Evolutionary conservation across 495 filamentous ascomycete species (phyloP).

Genomic region (Bathelium albidoporum): DNA sequence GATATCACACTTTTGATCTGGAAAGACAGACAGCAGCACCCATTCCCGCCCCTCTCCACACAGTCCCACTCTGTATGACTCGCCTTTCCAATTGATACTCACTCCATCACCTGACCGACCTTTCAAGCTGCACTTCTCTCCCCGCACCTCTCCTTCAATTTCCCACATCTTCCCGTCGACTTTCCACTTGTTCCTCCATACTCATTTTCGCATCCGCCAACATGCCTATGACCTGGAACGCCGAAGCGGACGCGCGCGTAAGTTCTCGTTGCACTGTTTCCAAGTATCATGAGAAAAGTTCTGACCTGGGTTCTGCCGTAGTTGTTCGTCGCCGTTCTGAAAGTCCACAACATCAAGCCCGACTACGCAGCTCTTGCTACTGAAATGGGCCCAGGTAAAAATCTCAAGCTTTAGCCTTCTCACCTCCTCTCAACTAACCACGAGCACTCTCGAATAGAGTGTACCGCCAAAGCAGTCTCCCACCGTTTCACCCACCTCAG

Average conservation of each 20-base stretch:
- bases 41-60: too few relatives aligned
- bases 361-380: constrained; percentile 7
- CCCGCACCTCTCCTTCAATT: not conserved
- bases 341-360: constrained; percentile 12
- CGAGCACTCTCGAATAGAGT: constrained; percentile 6
- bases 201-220: too few relatives aligned
- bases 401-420: not conserved
- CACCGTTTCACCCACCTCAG: constrained; percentile 15
- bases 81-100: too few relatives aligned
- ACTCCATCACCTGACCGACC: not conserved
- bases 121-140: not conserved
- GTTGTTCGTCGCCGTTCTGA: constrained; percentile 14
- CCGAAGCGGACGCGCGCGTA: constrained; percentile 17
- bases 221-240: constrained; percentile 19
- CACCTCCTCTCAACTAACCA: not conserved
- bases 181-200: not conserved
- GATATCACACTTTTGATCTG: too few relatives aligned
- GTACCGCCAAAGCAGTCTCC: constrained; percentile 17
- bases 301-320: too few relatives aligned
- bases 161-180: not conserved
- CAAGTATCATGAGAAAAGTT: too few relatives aligned
- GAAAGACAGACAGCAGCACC: too few relatives aligned
- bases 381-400: constrained; percentile 10
- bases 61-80: too few relatives aligned
- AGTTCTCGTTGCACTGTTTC: constrained; percentile 1